phyloP scores from a whole-genome alignment of 306 rosid genomes.

The Vigna unguiculata region DNA sequence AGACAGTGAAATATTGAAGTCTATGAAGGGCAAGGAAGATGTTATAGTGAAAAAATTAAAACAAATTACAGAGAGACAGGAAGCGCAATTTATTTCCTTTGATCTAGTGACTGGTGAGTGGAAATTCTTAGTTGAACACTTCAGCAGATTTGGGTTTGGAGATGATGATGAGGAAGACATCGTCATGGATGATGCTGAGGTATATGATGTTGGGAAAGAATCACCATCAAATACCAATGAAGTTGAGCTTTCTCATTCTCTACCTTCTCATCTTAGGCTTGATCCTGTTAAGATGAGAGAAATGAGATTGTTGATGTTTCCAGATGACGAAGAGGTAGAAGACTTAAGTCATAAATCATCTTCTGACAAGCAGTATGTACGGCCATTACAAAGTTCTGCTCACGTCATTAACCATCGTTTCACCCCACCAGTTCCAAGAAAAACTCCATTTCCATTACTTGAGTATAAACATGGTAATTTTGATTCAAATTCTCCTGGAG shows the following conservation, averaged over 20 bases:
- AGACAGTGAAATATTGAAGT: constrained; percentile 46
- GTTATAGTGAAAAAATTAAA: constrained; percentile 61
- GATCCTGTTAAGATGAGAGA: constrained; percentile 92
- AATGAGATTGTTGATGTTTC: constrained; percentile 93
- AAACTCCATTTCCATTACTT: constrained; percentile 87
- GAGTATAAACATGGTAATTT: constrained; percentile 82
- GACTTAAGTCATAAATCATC: constrained; percentile 55
- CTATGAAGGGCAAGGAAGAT: constrained; percentile 47
- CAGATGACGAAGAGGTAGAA: constrained; percentile 60
- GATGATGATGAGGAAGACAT: constrained; percentile 90
- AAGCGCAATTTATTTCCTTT: constrained; percentile 80
- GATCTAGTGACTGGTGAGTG: constrained; percentile 71
- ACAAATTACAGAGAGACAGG: constrained; percentile 64
- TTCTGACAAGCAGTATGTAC: constrained; percentile 56
- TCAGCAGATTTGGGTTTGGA: constrained; percentile 92
- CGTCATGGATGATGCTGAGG: constrained; percentile 67
- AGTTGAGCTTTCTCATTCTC: constrained; percentile 82
- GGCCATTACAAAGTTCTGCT: constrained; percentile 62
- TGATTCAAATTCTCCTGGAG: constrained; percentile 72
- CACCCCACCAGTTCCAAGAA: constrained; percentile 69
- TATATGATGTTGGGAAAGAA: constrained; percentile 64
- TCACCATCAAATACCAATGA: constrained; percentile 51
- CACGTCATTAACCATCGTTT: constrained; percentile 54
- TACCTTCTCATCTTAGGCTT: constrained; percentile 94
- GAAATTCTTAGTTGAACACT: constrained; percentile 85